These are phyloP conservation scores for Crithidia mellificae DNA, from an alignment of 208 protist species.

Conservation along the genomic window DNA sequence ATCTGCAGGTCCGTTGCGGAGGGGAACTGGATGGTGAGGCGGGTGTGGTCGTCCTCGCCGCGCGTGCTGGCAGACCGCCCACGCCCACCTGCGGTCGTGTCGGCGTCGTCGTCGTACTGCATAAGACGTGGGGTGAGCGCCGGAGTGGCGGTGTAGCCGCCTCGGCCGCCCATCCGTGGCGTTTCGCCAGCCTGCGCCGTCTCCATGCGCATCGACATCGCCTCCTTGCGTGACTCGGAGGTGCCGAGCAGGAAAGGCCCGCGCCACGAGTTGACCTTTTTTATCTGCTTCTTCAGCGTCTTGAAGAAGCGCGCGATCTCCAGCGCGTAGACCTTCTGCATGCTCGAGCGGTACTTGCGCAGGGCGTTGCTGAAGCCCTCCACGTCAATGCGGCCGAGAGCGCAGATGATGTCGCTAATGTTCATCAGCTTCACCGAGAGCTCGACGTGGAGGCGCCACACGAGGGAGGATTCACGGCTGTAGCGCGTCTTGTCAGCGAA, in stretches of 20 bases:
- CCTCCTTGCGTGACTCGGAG: conserved; percentile 41
- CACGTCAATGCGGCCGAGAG: conserved; percentile 68
- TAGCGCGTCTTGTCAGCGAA: conserved; percentile 57
- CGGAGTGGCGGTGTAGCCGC: conserved; percentile 30
- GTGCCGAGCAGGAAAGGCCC: conserved; percentile 61
- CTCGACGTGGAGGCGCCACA: conserved; percentile 79
- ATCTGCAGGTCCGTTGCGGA: conserved; percentile 34
- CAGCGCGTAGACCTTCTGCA: conserved; percentile 78
- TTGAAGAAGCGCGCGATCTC: conserved; percentile 82
- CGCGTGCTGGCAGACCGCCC: conserved; percentile 7
- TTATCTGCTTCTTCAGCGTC: conserved; percentile 52
- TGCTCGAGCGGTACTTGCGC: conserved; percentile 75
- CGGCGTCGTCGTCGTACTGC: conserved; percentile 39
- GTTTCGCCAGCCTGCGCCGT: conserved; percentile 54
- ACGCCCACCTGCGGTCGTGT: conserved; percentile 21
- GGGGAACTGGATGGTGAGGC: conserved; percentile 60
- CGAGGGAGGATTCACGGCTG: conserved; percentile 54
- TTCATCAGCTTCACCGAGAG: conserved; percentile 54
- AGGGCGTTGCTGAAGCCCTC: conserved; percentile 69
- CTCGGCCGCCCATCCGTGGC: conserved; percentile 35
- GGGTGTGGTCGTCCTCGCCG: conserved; percentile 26
- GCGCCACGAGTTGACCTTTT: conserved; percentile 55
- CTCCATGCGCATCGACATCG: conserved; percentile 50
- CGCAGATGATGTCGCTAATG: conserved; percentile 68
- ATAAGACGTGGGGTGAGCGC: conserved; percentile 55